phyloP scores from a whole-genome alignment of 495 filamentous ascomycete species.

The Hyaloscypha bicolor region DNA sequence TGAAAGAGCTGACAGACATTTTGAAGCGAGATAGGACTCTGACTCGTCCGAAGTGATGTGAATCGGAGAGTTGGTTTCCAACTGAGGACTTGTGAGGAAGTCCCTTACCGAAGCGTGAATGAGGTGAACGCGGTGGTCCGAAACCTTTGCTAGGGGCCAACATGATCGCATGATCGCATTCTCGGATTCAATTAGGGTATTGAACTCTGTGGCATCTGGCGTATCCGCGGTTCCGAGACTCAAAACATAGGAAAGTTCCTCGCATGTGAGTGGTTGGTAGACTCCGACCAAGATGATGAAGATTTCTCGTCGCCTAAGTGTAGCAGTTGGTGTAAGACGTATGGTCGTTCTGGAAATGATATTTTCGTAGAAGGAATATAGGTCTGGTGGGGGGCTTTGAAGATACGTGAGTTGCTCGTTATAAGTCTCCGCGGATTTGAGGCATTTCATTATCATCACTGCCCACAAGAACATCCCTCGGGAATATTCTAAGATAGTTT shows the following conservation, averaged over 20 bases:
- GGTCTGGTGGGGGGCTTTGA: background rate
- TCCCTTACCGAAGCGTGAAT: background rate
- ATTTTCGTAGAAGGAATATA: background rate
- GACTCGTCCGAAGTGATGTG: background rate
- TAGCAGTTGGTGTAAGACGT: background rate
- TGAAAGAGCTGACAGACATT: background rate
- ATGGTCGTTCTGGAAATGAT: background rate
- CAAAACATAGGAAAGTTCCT: background rate
- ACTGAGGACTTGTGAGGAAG: too few relatives aligned
- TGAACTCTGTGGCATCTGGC: too few relatives aligned
- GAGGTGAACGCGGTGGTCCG: too few relatives aligned
- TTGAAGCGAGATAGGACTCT: background rate
- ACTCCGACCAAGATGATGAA: background rate
- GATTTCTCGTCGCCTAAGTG: background rate
- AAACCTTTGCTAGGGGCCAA: too few relatives aligned
- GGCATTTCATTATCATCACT: background rate
- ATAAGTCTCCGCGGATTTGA: background rate
- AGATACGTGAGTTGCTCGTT: background rate
- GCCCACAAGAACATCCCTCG: background rate
- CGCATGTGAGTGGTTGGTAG: background rate
- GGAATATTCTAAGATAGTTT: background rate
- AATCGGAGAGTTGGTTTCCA: background rate
- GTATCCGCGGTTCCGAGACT: background rate
- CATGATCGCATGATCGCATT: too few relatives aligned
- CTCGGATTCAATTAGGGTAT: too few relatives aligned